phyloP scores from a whole-genome alignment of 1,284 basidiomycete genomes.

The Microbotryomycetes sp. region DNA sequence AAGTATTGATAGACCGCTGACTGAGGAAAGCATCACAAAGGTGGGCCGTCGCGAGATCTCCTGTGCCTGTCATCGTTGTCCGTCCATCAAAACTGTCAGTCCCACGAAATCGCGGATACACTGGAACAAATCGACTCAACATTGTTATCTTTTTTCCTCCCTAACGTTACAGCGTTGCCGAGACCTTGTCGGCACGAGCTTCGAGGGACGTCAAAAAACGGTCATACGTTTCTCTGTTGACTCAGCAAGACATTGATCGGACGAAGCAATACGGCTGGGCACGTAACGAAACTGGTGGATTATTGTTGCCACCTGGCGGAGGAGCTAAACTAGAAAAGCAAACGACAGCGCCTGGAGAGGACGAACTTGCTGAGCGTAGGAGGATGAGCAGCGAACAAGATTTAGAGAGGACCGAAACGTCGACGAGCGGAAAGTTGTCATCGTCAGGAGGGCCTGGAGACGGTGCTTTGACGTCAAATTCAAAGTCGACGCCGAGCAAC shows the following conservation, averaged over 20 bases:
- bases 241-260: not conserved
- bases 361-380: not conserved
- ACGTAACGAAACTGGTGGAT: not conserved
- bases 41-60: slow-evolving; percentile 77
- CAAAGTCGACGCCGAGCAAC: not conserved
- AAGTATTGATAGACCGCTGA: not conserved
- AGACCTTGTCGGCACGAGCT: not conserved
- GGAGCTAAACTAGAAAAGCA: not conserved
- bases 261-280: not conserved
- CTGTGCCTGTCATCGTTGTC: slow-evolving; percentile 84
- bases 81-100: slow-evolving; percentile 29
- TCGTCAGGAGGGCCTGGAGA: no score
- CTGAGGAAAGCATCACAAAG: no score
- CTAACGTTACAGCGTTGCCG: not conserved
- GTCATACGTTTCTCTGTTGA: not conserved
- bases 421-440: no score
- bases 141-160: no score
- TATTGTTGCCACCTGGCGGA: not conserved
- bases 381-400: not conserved
- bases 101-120: no score
- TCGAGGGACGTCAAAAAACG: not conserved
- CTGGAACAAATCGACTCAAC: no score
- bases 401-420: no score
- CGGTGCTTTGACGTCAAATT: no score
- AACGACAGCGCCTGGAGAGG: not conserved